These are phyloP conservation scores for Aphanocladium album DNA, from an alignment of 2,329 filamentous ascomycete genomes.

Conservation along the genomic window DNA sequence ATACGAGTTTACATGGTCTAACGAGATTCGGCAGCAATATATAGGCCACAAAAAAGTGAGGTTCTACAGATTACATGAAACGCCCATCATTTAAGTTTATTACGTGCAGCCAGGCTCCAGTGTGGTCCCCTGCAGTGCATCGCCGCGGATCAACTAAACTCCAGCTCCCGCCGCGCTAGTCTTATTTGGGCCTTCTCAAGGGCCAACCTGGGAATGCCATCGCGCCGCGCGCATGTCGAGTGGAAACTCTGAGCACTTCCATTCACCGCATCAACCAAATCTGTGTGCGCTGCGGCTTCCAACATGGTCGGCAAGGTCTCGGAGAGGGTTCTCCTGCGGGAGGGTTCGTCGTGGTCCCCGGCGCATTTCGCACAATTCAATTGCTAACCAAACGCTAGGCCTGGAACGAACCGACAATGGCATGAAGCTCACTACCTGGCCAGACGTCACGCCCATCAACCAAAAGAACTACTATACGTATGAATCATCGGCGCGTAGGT, in stretches of 20 bases:
- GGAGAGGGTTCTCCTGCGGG: constrained; percentile 58
- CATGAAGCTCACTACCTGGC: constrained; percentile 93
- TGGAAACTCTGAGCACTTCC: neutral
- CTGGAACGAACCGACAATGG: constrained; percentile 97
- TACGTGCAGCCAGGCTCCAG: neutral
- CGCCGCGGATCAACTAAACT: constrained; percentile 7
- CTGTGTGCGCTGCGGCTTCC: neutral
- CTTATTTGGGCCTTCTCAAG: neutral
- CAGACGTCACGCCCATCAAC: constrained; percentile 88
- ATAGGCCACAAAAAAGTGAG: neutral
- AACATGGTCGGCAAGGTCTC: constrained; percentile 61
- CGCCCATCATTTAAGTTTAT: neutral
- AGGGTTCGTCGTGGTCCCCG: constrained; percentile 41
- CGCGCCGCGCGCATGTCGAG: neutral
- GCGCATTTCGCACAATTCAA: neutral
- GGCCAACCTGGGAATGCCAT: neutral
- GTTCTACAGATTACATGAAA: neutral
- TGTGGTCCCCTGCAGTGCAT: neutral
- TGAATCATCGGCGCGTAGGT: too few species aligned
- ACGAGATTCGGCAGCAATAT: neutral
- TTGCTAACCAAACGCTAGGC: constrained; percentile 46
- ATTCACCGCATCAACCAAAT: neutral
- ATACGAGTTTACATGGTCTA: too few species aligned
- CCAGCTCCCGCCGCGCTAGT: neutral
- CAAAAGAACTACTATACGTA: constrained; percentile 99